phyloP scores from a whole-genome alignment of 2,329 filamentous ascomycete species.

The Aspergillus clavatus region DNA sequence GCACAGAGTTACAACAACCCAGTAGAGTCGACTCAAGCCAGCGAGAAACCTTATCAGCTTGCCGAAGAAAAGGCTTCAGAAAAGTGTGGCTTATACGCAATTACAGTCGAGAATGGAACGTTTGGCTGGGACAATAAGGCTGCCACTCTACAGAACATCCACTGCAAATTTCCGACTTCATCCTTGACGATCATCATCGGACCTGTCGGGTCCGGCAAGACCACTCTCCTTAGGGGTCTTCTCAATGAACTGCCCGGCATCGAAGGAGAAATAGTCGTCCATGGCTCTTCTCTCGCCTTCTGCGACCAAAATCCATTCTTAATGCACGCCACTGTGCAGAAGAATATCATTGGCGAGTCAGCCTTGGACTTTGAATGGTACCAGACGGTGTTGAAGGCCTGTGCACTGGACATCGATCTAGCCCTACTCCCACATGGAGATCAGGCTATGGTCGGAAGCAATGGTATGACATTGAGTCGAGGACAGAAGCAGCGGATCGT shows the following conservation, averaged over 20 bases:
- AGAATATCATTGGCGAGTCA: conserved; percentile 23
- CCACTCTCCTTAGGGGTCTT: conserved; percentile 36
- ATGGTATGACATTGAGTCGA: conserved; percentile 42
- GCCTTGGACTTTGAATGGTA: conserved; percentile 28
- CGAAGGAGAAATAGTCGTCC: conserved; percentile 1
- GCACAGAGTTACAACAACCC: background rate
- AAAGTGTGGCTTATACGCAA: background rate
- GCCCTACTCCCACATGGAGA: conserved; percentile 24
- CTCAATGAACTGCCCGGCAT: conserved; percentile 26
- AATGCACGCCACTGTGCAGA: conserved; percentile 15
- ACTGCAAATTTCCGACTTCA: conserved; percentile 9
- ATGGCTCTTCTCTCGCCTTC: conserved; percentile 13
- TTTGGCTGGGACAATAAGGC: background rate
- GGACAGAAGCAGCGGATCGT: conserved; percentile 44
- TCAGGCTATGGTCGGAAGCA: conserved; percentile 38
- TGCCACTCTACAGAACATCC: conserved; percentile 16
- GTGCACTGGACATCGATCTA: conserved; percentile 27
- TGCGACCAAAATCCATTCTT: conserved; percentile 22
- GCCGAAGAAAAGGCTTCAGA: too few relatives aligned
- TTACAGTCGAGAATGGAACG: conserved; percentile 6
- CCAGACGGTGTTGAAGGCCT: conserved; percentile 20
- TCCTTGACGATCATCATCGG: conserved; percentile 30
- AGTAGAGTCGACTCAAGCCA: background rate
- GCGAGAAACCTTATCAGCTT: too few relatives aligned
- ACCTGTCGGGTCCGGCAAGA: conserved; percentile 44